These are phyloP conservation scores for Sordariomycetes sp. DNA, from an alignment of 2,329 filamentous ascomycete species.

Conservation along the genomic window DNA sequence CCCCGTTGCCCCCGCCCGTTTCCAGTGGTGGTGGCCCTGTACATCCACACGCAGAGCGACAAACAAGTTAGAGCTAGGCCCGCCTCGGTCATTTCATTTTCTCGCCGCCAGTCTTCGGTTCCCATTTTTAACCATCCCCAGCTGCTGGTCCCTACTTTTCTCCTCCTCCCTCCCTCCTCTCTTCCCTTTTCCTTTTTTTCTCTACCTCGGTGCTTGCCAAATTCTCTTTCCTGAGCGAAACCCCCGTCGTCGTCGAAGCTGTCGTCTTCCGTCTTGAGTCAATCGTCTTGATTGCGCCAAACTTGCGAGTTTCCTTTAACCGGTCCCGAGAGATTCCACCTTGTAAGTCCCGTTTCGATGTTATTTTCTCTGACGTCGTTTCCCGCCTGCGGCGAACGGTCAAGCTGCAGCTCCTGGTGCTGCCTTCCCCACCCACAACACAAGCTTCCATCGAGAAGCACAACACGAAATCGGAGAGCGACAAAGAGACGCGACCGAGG, in stretches of 20 bases:
- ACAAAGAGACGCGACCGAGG: not conserved
- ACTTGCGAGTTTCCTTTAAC: not conserved
- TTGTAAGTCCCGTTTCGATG: not conserved
- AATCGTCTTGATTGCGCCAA: not conserved
- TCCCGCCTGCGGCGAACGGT: not conserved
- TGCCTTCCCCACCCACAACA: not conserved
- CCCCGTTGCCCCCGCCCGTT: too few species aligned
- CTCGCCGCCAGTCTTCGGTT: not conserved
- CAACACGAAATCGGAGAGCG: not conserved
- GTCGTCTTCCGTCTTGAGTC: not conserved
- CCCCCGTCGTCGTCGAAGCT: not conserved
- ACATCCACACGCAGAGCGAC: too few species aligned
- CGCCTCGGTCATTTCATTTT: not conserved
- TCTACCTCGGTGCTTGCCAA: not conserved
- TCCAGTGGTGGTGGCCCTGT: too few species aligned
- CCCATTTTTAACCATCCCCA: not conserved
- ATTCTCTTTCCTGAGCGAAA: not conserved
- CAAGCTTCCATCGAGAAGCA: not conserved
- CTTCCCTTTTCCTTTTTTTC: constrained; percentile 3
- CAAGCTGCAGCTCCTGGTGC: not conserved
- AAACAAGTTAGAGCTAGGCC: not conserved
- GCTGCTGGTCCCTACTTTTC: not conserved
- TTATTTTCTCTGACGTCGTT: not conserved
- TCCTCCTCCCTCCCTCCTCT: constrained; percentile 1
- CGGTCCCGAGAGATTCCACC: not conserved